phyloP scores from a whole-genome alignment of 805 yeast genomes.

The Brettanomyces bruxellensis region DNA sequence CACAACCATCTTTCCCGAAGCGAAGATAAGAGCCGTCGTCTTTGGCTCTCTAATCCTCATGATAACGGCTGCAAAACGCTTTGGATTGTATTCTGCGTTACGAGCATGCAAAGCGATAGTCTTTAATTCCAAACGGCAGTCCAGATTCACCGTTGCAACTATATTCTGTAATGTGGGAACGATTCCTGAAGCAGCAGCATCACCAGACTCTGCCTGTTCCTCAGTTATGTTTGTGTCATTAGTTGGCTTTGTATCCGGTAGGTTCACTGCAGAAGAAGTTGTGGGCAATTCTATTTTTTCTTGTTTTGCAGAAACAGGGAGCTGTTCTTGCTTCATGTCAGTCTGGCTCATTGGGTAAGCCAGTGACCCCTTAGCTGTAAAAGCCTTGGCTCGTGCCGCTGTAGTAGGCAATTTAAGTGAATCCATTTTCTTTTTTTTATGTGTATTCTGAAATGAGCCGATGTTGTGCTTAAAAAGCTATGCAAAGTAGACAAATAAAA shows the following conservation, averaged over 20 bases:
- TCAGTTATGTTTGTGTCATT: background rate
- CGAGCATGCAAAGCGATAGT: constrained; percentile 98
- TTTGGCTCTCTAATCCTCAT: constrained; percentile 99
- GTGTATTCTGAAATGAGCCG: too few relatives aligned
- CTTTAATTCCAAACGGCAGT: constrained; percentile 90
- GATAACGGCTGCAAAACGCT: constrained; percentile 97
- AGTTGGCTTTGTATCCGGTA: background rate
- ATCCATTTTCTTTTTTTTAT: constrained; percentile 37
- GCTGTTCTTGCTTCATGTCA: constrained; percentile 17
- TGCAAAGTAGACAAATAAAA: too few relatives aligned
- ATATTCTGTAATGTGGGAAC: constrained; percentile 94
- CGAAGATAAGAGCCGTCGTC: constrained; percentile 94
- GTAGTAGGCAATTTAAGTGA: constrained; percentile 69
- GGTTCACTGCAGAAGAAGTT: background rate
- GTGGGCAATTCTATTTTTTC: background rate
- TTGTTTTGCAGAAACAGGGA: background rate
- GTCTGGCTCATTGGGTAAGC: constrained; percentile 40
- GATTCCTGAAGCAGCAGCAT: constrained; percentile 83
- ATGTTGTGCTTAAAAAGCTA: too few relatives aligned
- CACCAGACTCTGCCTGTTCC: constrained; percentile 28
- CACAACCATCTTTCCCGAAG: constrained; percentile 98
- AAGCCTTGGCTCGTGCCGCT: constrained; percentile 67
- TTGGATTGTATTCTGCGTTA: constrained; percentile 97
- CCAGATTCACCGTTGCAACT: constrained; percentile 95
- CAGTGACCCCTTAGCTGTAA: constrained; percentile 57